These are phyloP conservation scores for Mycena venus DNA, from an alignment of 768 basidiomycete species.

Conservation along the genomic window DNA sequence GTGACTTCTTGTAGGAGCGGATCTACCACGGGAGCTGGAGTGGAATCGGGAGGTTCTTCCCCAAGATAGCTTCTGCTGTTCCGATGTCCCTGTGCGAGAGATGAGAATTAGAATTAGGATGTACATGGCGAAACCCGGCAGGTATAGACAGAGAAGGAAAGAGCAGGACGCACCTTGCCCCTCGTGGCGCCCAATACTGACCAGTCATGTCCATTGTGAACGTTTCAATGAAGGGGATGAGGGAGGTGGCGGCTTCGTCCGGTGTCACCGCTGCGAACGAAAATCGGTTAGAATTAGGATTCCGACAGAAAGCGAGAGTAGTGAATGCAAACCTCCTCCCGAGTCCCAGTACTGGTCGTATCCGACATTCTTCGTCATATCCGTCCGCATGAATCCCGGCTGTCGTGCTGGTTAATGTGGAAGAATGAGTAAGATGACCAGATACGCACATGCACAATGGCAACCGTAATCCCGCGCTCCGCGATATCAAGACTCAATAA, in stretches of 20 bases:
- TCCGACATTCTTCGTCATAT: conserved; percentile 60
- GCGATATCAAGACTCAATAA: conserved; percentile 55
- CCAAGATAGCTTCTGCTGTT: conserved; percentile 55
- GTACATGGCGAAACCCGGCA: no score
- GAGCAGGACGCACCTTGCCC: conserved; percentile 48
- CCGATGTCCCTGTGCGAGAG: conserved; percentile 54
- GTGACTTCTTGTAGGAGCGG: no score
- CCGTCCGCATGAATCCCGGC: conserved; percentile 64
- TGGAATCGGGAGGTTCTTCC: conserved; percentile 54
- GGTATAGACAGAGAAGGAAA: not conserved
- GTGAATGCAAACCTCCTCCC: conserved; percentile 52
- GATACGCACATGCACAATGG: conserved; percentile 58
- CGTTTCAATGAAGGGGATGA: conserved; percentile 52
- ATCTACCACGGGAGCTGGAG: conserved; percentile 56
- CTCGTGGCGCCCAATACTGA: conserved; percentile 62
- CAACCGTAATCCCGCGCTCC: conserved; percentile 53
- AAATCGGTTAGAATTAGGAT: not conserved
- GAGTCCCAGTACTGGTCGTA: conserved; percentile 59
- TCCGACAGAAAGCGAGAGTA: not conserved
- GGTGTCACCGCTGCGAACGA: conserved; percentile 56
- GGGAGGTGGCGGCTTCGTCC: conserved; percentile 53
- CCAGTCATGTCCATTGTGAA: conserved; percentile 52
- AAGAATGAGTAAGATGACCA: not conserved
- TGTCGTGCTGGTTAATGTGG: conserved; percentile 27
- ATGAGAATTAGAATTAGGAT: not conserved